Base-by-base conservation (phyloP, 148 eudicot genomes). In the Arctostaphylos glauca region DNA sequence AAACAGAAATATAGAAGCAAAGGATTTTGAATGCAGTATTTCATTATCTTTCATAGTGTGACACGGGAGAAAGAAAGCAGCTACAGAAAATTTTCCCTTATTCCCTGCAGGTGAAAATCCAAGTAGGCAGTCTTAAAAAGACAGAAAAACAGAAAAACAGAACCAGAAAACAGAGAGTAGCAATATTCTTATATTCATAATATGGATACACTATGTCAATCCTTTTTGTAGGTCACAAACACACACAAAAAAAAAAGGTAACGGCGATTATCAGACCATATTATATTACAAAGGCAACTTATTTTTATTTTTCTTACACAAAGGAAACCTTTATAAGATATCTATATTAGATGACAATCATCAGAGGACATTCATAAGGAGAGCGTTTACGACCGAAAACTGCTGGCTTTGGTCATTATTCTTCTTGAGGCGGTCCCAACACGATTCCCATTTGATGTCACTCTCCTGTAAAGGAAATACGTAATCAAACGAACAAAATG, bases 401-500 rank as follows among this genome's bases (percentile, higher is more conserved):
- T 86, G 83, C 43, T 86, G 88, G 74, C 85, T 88, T 59, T 88
- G 89, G 80, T 83, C 86, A 67, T 86, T 87, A 67, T 86, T 87
- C 66, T 88, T 84, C 86, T 81, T 84, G 31, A 86, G 87, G 58
- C 85, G 91, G 80, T 89, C 91, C 89, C 89, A 89, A 71, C 91
- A 85, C 8, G 89, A 86, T 19, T 89, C 91, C 91, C 91, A 85
- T 70, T 82, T 89, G 81, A 88, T 81, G 16, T 86, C 89, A 89
- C 91, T 89, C 75, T 84, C 80, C 91, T 89, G 88, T 46, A 73
- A 49, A 74, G 18, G 38, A 21, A 56, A 54, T 67, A 0, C 0
- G 19, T n/a, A 50, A 84, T 9, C 23, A 2, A 25, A 19, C 9
- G 38, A 31, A 31, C 38, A 1, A 31, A 31, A 31, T 31, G 38